Percentiles rank a stretch among this genome's conserved stretches.
Evolutionary conservation across 2,329 filamentous ascomycete species (phyloP).

Genomic region (Hypoxylon sp.): DNA sequence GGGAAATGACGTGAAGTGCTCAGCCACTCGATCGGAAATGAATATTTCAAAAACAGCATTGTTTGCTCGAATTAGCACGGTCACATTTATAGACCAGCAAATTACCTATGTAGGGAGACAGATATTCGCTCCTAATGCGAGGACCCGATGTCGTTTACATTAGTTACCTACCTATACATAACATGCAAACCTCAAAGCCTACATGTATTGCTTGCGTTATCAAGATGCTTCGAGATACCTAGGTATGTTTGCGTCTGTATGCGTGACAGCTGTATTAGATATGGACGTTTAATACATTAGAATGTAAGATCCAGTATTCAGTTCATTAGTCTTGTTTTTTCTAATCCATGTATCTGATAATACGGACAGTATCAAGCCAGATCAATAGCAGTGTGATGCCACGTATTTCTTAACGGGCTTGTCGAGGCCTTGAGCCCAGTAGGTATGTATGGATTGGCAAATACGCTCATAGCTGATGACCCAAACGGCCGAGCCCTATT

Average conservation of each 20-base stretch:
- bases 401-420: not conserved
- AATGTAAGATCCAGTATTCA: not conserved
- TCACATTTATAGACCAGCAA: too few relatives aligned
- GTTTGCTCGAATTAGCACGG: not conserved
- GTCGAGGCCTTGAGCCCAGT: not conserved
- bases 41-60: not conserved
- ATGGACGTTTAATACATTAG: not conserved
- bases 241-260: not conserved
- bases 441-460: not conserved
- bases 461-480: not conserved
- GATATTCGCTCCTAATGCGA: not conserved
- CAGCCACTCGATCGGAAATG: conserved; percentile 10
- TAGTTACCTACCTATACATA: not conserved
- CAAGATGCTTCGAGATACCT: not conserved
- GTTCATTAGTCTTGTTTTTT: not conserved
- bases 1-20: conserved; percentile 11
- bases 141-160: not conserved
- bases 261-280: not conserved
- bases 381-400: not conserved
- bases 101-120: not conserved
- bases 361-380: not conserved
- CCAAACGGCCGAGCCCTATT: not conserved
- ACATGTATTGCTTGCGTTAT: not conserved
- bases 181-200: not conserved
- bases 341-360: not conserved